Base-by-base conservation (phyloP, 495 filamentous ascomycete species). In the Aspergillus leporis region DNA sequence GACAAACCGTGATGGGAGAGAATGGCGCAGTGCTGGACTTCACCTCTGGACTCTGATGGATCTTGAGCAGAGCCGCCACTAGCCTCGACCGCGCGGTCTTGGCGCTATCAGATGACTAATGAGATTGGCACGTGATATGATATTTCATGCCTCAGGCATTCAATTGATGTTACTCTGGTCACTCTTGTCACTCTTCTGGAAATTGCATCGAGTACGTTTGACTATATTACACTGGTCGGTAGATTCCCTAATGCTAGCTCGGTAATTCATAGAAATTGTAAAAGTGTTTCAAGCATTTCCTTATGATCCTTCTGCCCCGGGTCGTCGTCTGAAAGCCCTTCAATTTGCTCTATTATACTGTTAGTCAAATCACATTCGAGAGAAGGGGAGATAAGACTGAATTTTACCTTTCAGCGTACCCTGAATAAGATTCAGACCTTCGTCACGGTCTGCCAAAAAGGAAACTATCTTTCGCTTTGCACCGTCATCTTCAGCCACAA, bases 401-500 rank as follows among this genome's bases (percentile, higher is more conserved):
- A 64, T 48, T 74, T 58, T 73, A 87, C 86, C 86, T 78, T 85
- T 74, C 40, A 98, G 72, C n/a, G 91, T 93, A 18, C 56, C 70
- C 59, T 71, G 84, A 30, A 97, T 70, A 23, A 85, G 76, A 5
- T 61, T 76, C 50, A 96, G 65, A 6, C 72, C 69, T 65, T 91
- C 87, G 59, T 90, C 89, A 5, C 84, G 78, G 55, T 90, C 88
- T 28, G 81, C 85, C 31, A 97, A 73, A 25, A 87, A 67, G 19
- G 74, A 74, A 23, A 79, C 61, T 19, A 97, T 84, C 71, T 82
- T 89, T 40, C 74, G 79, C 71, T 80, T 85, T 5, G 91, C 90
- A 0, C 91, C 92, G 47, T 85, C 84, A 66, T 98, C 95, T 71
- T 99, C 95, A 1, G 93, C 95, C 14, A 91, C 77, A 19, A 98